phyloP scores from a whole-genome alignment of 495 filamentous ascomycete species.

The Aspergillus ostianus region DNA sequence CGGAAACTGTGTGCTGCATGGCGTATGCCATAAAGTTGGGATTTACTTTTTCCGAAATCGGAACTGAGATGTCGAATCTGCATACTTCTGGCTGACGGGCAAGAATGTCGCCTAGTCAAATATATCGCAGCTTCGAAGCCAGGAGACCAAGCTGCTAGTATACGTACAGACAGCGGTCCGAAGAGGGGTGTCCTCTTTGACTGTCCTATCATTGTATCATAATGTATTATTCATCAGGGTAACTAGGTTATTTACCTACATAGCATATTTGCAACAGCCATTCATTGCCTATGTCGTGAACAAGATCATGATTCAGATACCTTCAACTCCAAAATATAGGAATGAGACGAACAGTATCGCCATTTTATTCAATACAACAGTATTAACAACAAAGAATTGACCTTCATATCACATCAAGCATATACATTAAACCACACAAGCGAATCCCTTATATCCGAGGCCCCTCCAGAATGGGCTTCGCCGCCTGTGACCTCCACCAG shows the following conservation, averaged over 20 bases:
- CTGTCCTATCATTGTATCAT: background rate
- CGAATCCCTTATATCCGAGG: conserved; percentile 34
- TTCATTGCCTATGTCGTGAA: background rate
- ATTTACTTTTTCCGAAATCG: background rate
- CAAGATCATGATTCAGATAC: background rate
- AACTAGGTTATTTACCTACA: background rate
- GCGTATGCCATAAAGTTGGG: background rate
- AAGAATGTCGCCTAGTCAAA: background rate
- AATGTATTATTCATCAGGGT: background rate
- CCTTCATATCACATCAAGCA: conserved; percentile 25
- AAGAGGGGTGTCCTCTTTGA: background rate
- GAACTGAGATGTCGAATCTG: background rate
- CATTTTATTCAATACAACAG: conserved; percentile 4
- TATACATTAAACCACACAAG: conserved; percentile 21
- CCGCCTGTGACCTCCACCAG: conserved; percentile 78
- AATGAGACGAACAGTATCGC: background rate
- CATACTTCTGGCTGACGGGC: background rate
- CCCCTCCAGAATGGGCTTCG: conserved; percentile 61
- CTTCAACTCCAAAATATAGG: background rate
- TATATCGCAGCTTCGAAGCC: background rate
- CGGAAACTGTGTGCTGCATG: background rate
- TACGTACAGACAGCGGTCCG: no score
- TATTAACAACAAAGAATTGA: conserved; percentile 13
- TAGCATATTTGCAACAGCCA: background rate
- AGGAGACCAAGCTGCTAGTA: background rate